Conservation (phyloP, 192 early-diverging fungal genomes). For the Gonapodya prolifera region DNA sequence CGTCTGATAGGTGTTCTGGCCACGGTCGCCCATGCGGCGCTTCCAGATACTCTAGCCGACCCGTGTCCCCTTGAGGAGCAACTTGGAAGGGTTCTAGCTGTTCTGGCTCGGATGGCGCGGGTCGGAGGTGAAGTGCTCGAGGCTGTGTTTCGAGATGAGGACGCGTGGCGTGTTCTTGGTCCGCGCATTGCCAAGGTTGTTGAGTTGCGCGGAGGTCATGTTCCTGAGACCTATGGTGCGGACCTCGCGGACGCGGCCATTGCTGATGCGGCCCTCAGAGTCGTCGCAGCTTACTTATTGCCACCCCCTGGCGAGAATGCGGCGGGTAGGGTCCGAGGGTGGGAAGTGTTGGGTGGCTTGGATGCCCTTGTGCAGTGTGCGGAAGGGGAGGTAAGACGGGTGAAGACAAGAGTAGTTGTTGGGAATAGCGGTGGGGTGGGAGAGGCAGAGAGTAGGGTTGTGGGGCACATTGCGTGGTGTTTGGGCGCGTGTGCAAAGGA, state of each 20-base stretch:
- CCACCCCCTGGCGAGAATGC: not conserved
- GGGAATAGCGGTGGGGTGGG: not conserved
- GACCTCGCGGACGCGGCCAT: not conserved
- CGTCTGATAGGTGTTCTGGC: not conserved
- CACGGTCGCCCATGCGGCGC: too few species aligned
- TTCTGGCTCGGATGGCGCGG: not conserved
- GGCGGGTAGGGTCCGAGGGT: not conserved
- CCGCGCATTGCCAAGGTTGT: not conserved
- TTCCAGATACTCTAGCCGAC: not conserved
- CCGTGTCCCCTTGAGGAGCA: not conserved
- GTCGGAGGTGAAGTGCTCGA: not conserved
- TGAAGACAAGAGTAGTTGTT: not conserved
- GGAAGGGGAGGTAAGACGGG: not conserved
- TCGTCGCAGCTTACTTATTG: not conserved
- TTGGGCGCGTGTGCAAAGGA: not conserved
- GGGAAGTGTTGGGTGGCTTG: not conserved
- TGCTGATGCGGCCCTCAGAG: not conserved
- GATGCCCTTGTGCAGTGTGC: not conserved
- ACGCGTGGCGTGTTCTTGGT: not conserved
- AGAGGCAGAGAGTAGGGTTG: not conserved
- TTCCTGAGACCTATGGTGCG: not conserved
- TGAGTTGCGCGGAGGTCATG: not conserved
- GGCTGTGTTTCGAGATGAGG: not conserved
- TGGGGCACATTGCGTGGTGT: not conserved
- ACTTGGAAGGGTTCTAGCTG: not conserved